Evolutionary conservation across 139 green algal species (phyloP), one percentile per base, ranked within the genome.

Genomic region (Chlorella vulgaris): DNA sequence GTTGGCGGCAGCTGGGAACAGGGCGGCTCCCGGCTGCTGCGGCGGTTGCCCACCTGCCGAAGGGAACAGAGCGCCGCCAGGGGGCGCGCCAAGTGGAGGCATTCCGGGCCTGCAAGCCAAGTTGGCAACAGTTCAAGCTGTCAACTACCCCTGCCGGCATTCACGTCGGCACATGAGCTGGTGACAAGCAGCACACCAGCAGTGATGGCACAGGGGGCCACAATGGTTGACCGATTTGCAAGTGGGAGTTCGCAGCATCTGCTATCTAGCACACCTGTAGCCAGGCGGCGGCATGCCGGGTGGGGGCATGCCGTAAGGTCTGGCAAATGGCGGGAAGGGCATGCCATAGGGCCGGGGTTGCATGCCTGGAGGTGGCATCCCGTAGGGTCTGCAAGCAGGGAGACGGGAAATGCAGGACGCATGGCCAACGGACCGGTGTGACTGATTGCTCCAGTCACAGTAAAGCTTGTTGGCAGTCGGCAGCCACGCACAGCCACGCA

Each of bases 31-130:
- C 21, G n/a, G n/a, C n/a, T 4, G 68, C 3, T 40, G 40, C 39
- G 29, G 28, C 10, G 21, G 28, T 7, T 22, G 40, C 18, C 33
- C 68, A 5, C 40, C 4, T 26, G 36, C 78, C 0, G 60, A 33
- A 3, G 78, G 78, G 68, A 83, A 83, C 38, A 83, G 78, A 36
- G 78, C 67, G 19, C 39, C 78, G 38, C 68, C 78, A 21, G 62
- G 66, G 76, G 61, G 31, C 28, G 1, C 22, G 61, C 61, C 60
- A 7, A 29, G 50, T 4, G 26, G 33, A 4, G 53, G 74, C 55
- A 69, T 69, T 36, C 55, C 55, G 19, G 74, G 74, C 74, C 74
- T 69, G 74, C 55, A 40, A 68, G 60, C 15, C 60, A 31, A 7
- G 47, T 58, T 10, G 47, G 47, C 60, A 68, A 13, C 15, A 19